Evolutionary conservation across 768 basidiomycete genomes (phyloP).

Genomic region (Panaeolus papilionaceus): DNA sequence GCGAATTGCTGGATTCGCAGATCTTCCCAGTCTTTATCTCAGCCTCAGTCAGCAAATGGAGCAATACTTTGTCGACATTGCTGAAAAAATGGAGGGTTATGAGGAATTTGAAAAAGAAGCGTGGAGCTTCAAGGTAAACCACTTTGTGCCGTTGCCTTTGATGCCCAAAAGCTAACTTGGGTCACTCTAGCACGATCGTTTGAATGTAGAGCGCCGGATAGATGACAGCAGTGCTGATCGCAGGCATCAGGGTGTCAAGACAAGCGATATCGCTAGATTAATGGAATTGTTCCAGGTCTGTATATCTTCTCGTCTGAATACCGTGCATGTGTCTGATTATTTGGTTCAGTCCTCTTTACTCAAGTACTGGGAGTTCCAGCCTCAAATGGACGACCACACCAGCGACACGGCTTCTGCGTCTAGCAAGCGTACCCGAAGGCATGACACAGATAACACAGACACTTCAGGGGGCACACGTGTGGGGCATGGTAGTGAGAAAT

Average conservation of each 20-base stretch:
- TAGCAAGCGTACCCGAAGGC: constrained; percentile 34
- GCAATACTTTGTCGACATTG: constrained; percentile 74
- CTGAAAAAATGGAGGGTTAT: constrained; percentile 63
- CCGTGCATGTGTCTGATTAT: not conserved
- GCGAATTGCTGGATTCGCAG: constrained; percentile 84
- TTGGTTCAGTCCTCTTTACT: constrained; percentile 63
- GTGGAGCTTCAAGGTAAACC: constrained; percentile 75
- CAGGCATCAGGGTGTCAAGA: constrained; percentile 59
- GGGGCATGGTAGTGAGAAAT: constrained; percentile 34
- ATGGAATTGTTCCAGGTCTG: constrained; percentile 85
- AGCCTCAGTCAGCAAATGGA: constrained; percentile 85
- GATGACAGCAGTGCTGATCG: constrained; percentile 48
- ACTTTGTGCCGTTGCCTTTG: constrained; percentile 9
- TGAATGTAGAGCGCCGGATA: constrained; percentile 70
- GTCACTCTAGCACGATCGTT: constrained; percentile 70
- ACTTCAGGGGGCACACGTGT: constrained; percentile 52
- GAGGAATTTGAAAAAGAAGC: constrained; percentile 77
- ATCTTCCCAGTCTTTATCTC: constrained; percentile 76
- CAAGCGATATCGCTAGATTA: constrained; percentile 80
- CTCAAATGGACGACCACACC: constrained; percentile 39
- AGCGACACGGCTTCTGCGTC: constrained; percentile 25
- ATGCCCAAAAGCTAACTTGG: not conserved
- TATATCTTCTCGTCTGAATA: not conserved
- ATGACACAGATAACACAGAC: constrained; percentile 36
- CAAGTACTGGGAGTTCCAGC: constrained; percentile 74